These are phyloP conservation scores for Metschnikowia lunata DNA, from an alignment of 805 yeast genomes.

Conservation along the genomic window DNA sequence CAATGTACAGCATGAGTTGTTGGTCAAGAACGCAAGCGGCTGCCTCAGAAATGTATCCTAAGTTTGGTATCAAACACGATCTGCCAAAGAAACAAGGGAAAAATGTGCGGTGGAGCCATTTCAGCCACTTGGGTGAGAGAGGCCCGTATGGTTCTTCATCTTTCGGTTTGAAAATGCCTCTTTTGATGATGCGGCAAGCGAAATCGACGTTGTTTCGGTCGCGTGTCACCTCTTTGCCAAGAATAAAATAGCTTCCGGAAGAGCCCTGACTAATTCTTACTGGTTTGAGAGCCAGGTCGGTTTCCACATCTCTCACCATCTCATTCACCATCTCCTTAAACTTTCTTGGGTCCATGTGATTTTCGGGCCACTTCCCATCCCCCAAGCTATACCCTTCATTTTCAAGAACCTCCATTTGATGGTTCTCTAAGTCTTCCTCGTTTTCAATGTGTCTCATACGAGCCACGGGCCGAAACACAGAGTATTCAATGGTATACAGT, in stretches of 20 bases:
- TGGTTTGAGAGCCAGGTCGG: conserved; percentile 39
- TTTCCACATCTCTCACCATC: conserved; percentile 44
- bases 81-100: conserved; percentile 78
- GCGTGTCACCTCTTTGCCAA: conserved; percentile 12
- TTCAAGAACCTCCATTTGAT: conserved; percentile 6
- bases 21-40: conserved; percentile 67
- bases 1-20: conserved; percentile 54
- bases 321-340: conserved; percentile 41
- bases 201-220: conserved; percentile 8
- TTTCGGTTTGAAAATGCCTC: conserved; percentile 71
- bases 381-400: conserved; percentile 13
- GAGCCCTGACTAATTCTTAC: conserved; percentile 59
- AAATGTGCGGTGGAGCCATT: conserved; percentile 70
- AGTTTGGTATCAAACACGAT: conserved; percentile 65
- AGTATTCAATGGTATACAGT: conserved; percentile 46
- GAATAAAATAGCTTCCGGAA: conserved; percentile 64
- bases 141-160: conserved; percentile 83
- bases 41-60: conserved; percentile 68
- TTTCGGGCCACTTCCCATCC: conserved; percentile 20
- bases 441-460: conserved; percentile 14
- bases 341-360: conserved; percentile 18
- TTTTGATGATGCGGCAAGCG: conserved; percentile 21
- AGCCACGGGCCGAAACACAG: conserved; percentile 45
- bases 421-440: conserved; percentile 17
- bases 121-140: conserved; percentile 72